Percentiles rank a stretch among this genome's conserved stretches.
Evolutionary conservation across 805 yeast genomes (phyloP).

Genomic region (Ogataea chonburiensis): DNA sequence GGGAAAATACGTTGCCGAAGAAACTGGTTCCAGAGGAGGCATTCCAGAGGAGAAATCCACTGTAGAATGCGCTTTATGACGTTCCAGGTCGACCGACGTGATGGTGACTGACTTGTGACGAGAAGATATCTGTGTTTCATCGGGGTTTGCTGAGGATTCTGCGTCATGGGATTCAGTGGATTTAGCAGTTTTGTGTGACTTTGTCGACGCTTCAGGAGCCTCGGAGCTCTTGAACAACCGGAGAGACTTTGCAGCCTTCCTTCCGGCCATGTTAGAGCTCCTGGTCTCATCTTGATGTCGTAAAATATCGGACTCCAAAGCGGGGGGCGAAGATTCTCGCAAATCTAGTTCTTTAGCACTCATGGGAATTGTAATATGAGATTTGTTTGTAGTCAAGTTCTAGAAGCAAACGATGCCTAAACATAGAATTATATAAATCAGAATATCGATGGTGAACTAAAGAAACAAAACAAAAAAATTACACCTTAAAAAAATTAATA

Average conservation of each 20-base stretch:
- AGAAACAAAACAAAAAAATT: slow-evolving; percentile 9
- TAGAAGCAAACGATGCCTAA: slow-evolving; percentile 2
- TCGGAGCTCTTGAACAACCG: slow-evolving; percentile 47
- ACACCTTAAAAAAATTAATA: slow-evolving; percentile 3
- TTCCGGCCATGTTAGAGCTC: slow-evolving; percentile 39
- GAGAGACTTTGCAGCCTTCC: slow-evolving; percentile 58
- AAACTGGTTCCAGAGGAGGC: slow-evolving; percentile 52
- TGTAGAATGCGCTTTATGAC: slow-evolving; percentile 9
- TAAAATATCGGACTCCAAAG: slow-evolving; percentile 2
- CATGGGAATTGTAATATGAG: slow-evolving; percentile 3
- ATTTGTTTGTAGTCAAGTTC: neutral
- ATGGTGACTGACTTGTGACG: slow-evolving; percentile 17
- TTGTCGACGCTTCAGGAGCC: slow-evolving; percentile 18
- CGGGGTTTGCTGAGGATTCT: slow-evolving; percentile 1
- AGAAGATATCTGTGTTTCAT: slow-evolving; percentile 5
- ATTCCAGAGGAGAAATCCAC: slow-evolving; percentile 13
- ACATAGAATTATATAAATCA: slow-evolving; percentile 7
- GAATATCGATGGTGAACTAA: neutral
- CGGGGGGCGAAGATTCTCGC: slow-evolving; percentile 4
- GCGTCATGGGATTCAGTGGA: slow-evolving; percentile 2
- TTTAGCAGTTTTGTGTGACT: slow-evolving; percentile 4
- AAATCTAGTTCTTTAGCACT: slow-evolving; percentile 4
- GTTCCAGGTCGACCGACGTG: slow-evolving; percentile 19
- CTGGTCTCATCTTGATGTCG: slow-evolving; percentile 9
- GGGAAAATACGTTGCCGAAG: slow-evolving; percentile 71